A percentile compares a stretch with the other conserved stretches of the same genome.
Conservation (phyloP, 805 yeast species). For the Candida manassasensis region DNA sequence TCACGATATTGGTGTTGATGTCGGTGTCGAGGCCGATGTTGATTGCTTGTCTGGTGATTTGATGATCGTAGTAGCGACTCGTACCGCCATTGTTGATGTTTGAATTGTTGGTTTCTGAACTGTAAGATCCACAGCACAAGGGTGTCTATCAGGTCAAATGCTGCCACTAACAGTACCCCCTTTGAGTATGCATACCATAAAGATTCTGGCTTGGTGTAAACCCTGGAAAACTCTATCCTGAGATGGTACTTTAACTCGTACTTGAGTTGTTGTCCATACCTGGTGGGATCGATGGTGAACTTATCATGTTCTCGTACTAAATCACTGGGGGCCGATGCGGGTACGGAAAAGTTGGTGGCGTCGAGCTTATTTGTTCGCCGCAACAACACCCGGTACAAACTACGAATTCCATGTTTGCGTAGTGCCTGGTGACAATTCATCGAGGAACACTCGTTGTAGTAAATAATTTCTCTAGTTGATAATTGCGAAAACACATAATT, state of each 20-base stretch:
- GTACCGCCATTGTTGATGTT: constrained; percentile 16
- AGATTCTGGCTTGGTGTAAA: neutral
- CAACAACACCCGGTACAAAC: constrained; percentile 3
- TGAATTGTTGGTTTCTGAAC: constrained; percentile 10
- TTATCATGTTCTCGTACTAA: constrained; percentile 3
- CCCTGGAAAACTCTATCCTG: constrained; percentile 13
- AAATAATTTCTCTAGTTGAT: no score
- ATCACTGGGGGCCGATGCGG: neutral
- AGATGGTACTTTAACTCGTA: constrained; percentile 16
- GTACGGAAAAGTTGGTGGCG: neutral
- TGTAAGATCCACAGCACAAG: constrained; percentile 13
- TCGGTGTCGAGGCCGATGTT: neutral
- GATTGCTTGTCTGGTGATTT: neutral
- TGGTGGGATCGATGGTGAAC: constrained; percentile 7
- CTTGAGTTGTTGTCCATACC: constrained; percentile 12
- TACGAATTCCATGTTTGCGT: neutral
- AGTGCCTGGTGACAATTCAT: neutral
- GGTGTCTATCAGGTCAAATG: constrained; percentile 3
- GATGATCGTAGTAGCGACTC: constrained; percentile 8
- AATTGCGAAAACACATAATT: no score
- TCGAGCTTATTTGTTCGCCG: constrained; percentile 1
- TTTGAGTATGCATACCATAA: neutral
- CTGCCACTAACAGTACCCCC: constrained; percentile 12
- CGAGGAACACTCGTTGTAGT: no score
- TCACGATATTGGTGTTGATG: neutral